Conservation (phyloP, 257 asterid species). For the Jacaranda mimosifolia region DNA sequence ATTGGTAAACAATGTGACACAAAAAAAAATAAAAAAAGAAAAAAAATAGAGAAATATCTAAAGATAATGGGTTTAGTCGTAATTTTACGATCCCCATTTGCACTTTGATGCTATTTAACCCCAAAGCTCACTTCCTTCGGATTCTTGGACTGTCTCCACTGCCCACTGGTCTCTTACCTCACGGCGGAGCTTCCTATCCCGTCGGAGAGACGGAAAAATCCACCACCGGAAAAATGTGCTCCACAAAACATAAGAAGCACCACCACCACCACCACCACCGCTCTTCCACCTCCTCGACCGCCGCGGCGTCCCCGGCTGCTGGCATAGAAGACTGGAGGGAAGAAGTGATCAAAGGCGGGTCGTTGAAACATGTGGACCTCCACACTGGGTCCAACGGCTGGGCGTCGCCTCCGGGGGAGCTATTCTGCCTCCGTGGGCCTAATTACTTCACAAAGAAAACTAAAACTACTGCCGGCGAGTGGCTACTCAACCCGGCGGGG, state of each 20-base stretch:
- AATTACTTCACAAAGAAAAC: slow-evolving; percentile 67
- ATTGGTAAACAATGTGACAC: no score
- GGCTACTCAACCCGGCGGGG: slow-evolving; percentile 89
- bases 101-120: slow-evolving; percentile 26
- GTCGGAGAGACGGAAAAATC: slow-evolving; percentile 21
- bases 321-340: slow-evolving; percentile 66
- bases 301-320: slow-evolving; percentile 31
- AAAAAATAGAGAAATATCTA: not conserved
- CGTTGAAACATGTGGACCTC: slow-evolving; percentile 76
- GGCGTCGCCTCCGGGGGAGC: slow-evolving; percentile 93
- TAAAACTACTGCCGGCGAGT: slow-evolving; percentile 69
- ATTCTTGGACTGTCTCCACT: not conserved
- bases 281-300: slow-evolving; percentile 33
- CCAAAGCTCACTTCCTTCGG: not conserved
- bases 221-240: slow-evolving; percentile 49
- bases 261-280: slow-evolving; percentile 43
- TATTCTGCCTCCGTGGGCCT: slow-evolving; percentile 76
- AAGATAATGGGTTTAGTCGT: slow-evolving; percentile 15
- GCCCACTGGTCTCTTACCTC: slow-evolving; percentile 10
- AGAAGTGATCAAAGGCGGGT: slow-evolving; percentile 71
- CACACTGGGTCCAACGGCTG: slow-evolving; percentile 84
- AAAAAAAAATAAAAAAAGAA: not conserved
- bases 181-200: slow-evolving; percentile 47
- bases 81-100: slow-evolving; percentile 27
- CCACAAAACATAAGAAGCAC: slow-evolving; percentile 62